A percentile compares a stretch with the other conserved stretches of the same genome.
Evolutionary conservation across 1,284 basidiomycete species (phyloP).

Genomic region (Cutaneotrichosporon sp.): DNA sequence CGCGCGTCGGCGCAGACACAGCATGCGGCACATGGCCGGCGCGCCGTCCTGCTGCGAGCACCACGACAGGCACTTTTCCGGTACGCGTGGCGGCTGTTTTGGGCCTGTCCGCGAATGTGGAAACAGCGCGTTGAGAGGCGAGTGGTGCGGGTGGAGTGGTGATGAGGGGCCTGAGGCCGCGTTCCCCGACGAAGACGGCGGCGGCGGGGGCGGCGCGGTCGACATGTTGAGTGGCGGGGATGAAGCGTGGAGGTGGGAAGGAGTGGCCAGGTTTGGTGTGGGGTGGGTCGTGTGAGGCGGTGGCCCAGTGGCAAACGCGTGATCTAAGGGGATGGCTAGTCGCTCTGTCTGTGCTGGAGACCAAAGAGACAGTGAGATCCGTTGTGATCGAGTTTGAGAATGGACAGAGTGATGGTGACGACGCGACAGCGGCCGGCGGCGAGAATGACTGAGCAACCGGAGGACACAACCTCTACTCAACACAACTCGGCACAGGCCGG

Average conservation of each 20-base stretch:
- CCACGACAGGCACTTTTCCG: conserved; percentile 41
- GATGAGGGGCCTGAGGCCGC: neutral
- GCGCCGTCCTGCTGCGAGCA: conserved; percentile 33
- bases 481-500: neutral
- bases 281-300: neutral
- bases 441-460: neutral
- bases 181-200: too few species aligned
- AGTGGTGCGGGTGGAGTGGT: neutral
- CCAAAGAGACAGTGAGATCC: too few species aligned
- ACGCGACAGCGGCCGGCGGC: neutral
- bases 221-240: neutral
- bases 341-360: too few species aligned
- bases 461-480: neutral
- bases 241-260: neutral
- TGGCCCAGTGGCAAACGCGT: neutral
- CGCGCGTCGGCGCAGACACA: conserved; percentile 32
- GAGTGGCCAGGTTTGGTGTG: neutral
- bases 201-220: neutral
- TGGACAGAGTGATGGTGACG: neutral
- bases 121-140: neutral
- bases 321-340: neutral
- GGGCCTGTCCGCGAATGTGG: neutral
- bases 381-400: neutral
- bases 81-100: conserved; percentile 14
- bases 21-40: conserved; percentile 36